phyloP scores from a whole-genome alignment of 2,329 filamentous ascomycete species.

The Sarocladiaceae sp. region DNA sequence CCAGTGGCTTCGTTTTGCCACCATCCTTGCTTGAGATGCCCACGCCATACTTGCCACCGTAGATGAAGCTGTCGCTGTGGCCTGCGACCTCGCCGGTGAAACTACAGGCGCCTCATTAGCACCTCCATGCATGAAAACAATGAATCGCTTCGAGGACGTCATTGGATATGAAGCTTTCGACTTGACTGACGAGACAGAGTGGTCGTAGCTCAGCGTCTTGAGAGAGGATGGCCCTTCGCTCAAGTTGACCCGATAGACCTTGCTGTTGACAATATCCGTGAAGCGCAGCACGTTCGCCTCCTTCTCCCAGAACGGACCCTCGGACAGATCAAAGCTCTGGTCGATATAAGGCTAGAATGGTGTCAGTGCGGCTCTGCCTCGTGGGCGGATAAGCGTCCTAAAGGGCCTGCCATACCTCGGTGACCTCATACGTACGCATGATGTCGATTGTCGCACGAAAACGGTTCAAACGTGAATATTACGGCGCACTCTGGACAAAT shows the following conservation, averaged over 20 bases:
- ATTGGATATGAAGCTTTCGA: not conserved
- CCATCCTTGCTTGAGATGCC: conserved; percentile 13
- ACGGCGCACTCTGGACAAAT: too few species aligned
- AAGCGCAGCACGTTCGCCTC: conserved; percentile 16
- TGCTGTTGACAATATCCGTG: conserved; percentile 14
- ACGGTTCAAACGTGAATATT: too few species aligned
- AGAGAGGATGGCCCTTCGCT: conserved; percentile 13
- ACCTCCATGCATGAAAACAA: too few species aligned
- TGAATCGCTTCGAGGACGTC: too few species aligned
- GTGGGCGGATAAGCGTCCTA: not conserved
- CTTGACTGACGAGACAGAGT: conserved; percentile 14
- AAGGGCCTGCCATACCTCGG: conserved; percentile 11
- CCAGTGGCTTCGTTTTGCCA: conserved; percentile 4
- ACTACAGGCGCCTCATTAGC: too few species aligned
- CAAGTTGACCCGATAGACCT: conserved; percentile 14
- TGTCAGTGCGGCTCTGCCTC: not conserved
- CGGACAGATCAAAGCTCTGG: conserved; percentile 14
- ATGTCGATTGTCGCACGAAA: not conserved
- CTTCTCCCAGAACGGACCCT: conserved; percentile 15
- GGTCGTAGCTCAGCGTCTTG: conserved; percentile 12
- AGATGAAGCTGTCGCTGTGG: conserved; percentile 14
- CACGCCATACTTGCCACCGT: conserved; percentile 16
- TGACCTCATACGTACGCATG: conserved; percentile 15
- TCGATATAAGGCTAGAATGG: conserved; percentile 14
- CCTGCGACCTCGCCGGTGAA: conserved; percentile 14